Conservation (phyloP, 441 rosid species). For the Brassica hybrid region DNA sequence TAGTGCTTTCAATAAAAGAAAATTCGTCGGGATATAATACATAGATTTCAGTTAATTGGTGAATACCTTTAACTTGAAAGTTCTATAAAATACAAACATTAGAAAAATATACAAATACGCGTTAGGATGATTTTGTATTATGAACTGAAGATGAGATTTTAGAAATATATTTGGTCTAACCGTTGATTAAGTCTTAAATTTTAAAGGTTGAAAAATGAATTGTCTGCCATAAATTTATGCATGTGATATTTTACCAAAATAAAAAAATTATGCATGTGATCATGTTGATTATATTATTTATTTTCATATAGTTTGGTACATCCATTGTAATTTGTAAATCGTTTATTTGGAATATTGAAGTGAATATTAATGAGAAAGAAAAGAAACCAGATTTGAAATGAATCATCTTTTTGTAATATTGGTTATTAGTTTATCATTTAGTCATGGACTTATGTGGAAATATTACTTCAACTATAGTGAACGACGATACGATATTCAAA, state of each 20-base stretch:
- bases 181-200: background rate
- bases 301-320: background rate
- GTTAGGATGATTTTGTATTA: background rate
- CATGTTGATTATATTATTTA: no score
- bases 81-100: background rate
- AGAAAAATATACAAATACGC: background rate
- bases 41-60: background rate
- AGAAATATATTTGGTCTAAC: background rate
- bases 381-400: background rate
- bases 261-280: background rate
- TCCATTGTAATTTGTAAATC: background rate
- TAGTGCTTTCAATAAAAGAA: slow-evolving; percentile 22
- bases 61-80: background rate
- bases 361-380: background rate
- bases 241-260: background rate
- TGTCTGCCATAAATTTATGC: background rate
- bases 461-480: background rate
- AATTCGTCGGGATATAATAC: background rate
- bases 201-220: background rate
- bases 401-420: background rate
- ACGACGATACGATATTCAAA: background rate
- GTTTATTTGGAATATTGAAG: background rate
- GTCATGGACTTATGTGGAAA: background rate
- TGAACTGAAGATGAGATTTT: background rate
- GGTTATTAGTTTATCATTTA: background rate